phyloP scores from a whole-genome alignment of 2,329 filamentous ascomycete species.

The Monosporascus sp. region DNA sequence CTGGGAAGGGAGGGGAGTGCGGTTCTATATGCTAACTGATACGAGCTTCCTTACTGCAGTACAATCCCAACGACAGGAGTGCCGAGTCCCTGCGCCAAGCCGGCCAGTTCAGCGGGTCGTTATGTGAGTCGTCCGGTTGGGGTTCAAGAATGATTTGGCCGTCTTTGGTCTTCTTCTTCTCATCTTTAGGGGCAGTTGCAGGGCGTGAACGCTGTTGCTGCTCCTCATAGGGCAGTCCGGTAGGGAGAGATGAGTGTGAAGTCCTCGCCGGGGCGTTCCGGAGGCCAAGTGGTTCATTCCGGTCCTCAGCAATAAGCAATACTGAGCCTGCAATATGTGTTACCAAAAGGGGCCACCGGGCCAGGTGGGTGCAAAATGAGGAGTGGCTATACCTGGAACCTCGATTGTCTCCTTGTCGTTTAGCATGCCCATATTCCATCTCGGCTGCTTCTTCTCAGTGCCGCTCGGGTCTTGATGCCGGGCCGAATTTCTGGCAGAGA shows the following conservation, averaged over 20 bases:
- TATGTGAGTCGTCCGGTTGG: constrained; percentile 83
- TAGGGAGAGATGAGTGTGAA: constrained; percentile 53
- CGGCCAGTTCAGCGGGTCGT: constrained; percentile 92
- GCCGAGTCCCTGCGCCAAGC: constrained; percentile 74
- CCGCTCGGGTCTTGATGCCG: constrained; percentile 4
- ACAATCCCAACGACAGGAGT: constrained; percentile 78
- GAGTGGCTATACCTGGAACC: constrained; percentile 63
- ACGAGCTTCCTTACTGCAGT: constrained; percentile 51
- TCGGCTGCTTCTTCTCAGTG: constrained; percentile 10
- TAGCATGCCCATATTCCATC: constrained; percentile 71
- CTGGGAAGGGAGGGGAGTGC: too few species aligned
- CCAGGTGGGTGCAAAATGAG: background rate
- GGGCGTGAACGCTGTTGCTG: constrained; percentile 15
- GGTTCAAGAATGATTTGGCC: constrained; percentile 84
- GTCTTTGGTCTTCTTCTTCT: constrained; percentile 72
- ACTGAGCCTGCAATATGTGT: constrained; percentile 46
- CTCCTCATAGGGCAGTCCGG: constrained; percentile 35
- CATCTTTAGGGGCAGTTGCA: constrained; percentile 22
- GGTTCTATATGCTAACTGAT: too few species aligned
- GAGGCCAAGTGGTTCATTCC: constrained; percentile 55
- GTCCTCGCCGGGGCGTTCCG: constrained; percentile 52
- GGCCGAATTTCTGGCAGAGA: constrained; percentile 11
- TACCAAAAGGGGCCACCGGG: background rate
- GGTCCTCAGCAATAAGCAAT: constrained; percentile 48
- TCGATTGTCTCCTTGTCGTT: constrained; percentile 78